Base-by-base conservation (phyloP, 768 basidiomycete species). In the Hericium erinaceus region DNA sequence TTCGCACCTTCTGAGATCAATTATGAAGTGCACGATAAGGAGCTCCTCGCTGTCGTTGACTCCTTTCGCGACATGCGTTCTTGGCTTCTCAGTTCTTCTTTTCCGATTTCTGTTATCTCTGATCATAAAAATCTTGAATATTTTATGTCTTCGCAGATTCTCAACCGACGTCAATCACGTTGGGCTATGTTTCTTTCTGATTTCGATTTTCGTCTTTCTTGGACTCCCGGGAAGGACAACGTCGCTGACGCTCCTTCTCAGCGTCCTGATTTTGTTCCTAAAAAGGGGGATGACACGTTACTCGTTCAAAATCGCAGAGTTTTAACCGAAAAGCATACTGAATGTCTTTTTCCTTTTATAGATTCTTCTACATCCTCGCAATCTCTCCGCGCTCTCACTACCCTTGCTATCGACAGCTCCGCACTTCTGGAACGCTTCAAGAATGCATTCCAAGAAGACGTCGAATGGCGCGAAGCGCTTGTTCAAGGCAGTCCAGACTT, bases 1-100 rank as follows among this genome's bases (percentile, higher is more conserved):
- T 56, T 77, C 0, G 63, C 51, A 0, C 52, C 56, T 0, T 66
- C 72, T 0, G 75, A 81, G 63, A 52, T 65, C 2, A 80, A 81
- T 60, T 81, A 81, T 61, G 68, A 75, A n/a, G 70, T 71, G 26
- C 68, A 76, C 55, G 70, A 83, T 61, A 72, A 72, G 57, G 80
- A 84, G 64, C 56, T 82, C 0, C 69, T 80, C 3, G 75, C 77
- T 0, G 76, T 81, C 26, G 69, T 81, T n/a, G 33, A 65, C 26
- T 68, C 70, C 0, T 60, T 77, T 72, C 70, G 70, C 60, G 68
- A 8, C 63, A 72, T 48, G 72, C 55, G 66, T 0, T 58, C 67
- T 13, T 73, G 66, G 53, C 65, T 71, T 8, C 63, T 68, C 49
- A 66, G 69, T 6, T 40, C 63, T 0, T 10, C 22, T 0, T 2